These are phyloP conservation scores for Candida succiphila DNA, from an alignment of 805 yeast genomes.

Conservation along the genomic window DNA sequence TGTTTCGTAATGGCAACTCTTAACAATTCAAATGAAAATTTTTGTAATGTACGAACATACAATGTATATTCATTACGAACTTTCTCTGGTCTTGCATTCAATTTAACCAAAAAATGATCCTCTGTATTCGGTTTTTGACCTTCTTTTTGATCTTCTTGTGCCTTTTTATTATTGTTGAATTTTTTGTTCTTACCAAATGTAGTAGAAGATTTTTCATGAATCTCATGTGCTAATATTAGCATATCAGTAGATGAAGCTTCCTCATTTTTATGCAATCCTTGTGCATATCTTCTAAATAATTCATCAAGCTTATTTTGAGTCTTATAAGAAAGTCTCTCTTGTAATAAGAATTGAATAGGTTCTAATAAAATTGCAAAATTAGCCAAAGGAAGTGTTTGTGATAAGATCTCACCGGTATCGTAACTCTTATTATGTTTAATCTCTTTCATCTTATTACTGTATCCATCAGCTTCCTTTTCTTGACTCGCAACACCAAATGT, in stretches of 20 bases:
- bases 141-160: slow-evolving; percentile 10
- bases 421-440: slow-evolving; percentile 81
- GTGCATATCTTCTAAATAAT: slow-evolving; percentile 60
- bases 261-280: slow-evolving; percentile 69
- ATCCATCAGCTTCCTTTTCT: slow-evolving; percentile 93
- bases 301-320: slow-evolving; percentile 73
- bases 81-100: slow-evolving; percentile 47
- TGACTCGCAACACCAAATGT: slow-evolving; percentile 85
- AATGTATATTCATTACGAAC: slow-evolving; percentile 47
- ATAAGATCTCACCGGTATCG: slow-evolving; percentile 75
- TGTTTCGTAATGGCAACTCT: slow-evolving; percentile 62
- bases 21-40: slow-evolving; percentile 67
- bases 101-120: slow-evolving; percentile 66
- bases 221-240: slow-evolving; percentile 63
- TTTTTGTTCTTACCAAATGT: slow-evolving; percentile 16
- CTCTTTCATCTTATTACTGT: slow-evolving; percentile 77
- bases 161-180: slow-evolving; percentile 8
- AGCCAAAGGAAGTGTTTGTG: slow-evolving; percentile 50
- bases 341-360: slow-evolving; percentile 59
- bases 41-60: slow-evolving; percentile 54
- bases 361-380: slow-evolving; percentile 47
- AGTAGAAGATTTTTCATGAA: slow-evolving; percentile 54
- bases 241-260: slow-evolving; percentile 49
- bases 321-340: slow-evolving; percentile 56
- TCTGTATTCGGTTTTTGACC: too few relatives aligned